These are phyloP conservation scores for Boechera stricta DNA, from an alignment of 345 rosid genomes.

Conservation along the genomic window DNA sequence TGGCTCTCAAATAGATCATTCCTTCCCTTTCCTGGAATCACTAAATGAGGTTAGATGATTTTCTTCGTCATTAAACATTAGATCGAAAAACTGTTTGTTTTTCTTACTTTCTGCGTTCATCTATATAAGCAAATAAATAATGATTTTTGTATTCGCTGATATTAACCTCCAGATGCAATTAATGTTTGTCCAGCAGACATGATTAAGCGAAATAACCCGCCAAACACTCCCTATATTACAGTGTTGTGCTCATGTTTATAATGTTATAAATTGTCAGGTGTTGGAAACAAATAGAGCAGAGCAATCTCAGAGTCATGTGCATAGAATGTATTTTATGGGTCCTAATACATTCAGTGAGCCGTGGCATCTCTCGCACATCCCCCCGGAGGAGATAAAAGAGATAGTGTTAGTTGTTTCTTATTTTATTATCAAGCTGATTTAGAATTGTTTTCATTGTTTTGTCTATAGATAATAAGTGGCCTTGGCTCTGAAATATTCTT, in stretches of 20 bases:
- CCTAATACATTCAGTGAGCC: conserved; percentile 96
- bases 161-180: conserved; percentile 27
- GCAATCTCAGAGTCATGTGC: conserved; percentile 94
- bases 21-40: conserved; percentile 98
- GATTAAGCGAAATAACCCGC: conserved; percentile 27
- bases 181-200: conserved; percentile 21
- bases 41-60: conserved; percentile 78
- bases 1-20: conserved; percentile 92
- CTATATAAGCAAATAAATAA: conserved; percentile 10
- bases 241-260: conserved; percentile 25
- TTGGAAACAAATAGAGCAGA: conserved; percentile 98
- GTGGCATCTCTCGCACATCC: conserved; percentile 94
- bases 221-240: neutral
- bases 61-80: conserved; percentile 24
- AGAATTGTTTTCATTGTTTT: conserved; percentile 36
- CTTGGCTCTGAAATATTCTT: conserved; percentile 32
- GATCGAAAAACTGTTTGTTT: conserved; percentile 25
- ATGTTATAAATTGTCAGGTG: conserved; percentile 61
- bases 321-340: conserved; percentile 98
- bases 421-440: conserved; percentile 27
- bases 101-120: conserved; percentile 4
- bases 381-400: conserved; percentile 95
- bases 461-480: neutral
- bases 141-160: conserved; percentile 13
- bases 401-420: conserved; percentile 72